Evolutionary conservation across 805 yeast species (phyloP).

Genomic region (Starmerella geochares): DNA sequence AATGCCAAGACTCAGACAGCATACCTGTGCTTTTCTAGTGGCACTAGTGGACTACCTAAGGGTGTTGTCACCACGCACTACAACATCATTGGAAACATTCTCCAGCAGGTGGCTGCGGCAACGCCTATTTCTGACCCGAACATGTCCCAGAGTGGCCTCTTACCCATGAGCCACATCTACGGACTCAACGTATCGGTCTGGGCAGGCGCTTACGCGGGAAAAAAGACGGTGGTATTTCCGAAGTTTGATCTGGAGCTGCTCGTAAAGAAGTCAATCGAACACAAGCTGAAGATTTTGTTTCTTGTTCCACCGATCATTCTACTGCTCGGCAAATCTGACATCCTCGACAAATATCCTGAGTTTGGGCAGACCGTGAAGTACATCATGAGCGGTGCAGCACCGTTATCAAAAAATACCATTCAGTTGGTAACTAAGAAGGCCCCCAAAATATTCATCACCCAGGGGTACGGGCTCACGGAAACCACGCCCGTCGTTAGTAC

Average conservation of each 20-base stretch:
- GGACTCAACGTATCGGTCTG: slow-evolving; percentile 30
- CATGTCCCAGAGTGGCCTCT: slow-evolving; percentile 29
- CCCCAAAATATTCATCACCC: slow-evolving; percentile 18
- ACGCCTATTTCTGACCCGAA: slow-evolving; percentile 26
- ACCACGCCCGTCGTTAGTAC: slow-evolving; percentile 46
- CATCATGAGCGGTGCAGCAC: slow-evolving; percentile 37
- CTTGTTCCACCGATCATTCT: slow-evolving; percentile 38
- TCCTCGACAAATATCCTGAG: slow-evolving; percentile 36
- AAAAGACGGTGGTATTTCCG: slow-evolving; percentile 26
- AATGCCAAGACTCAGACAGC: slow-evolving; percentile 22
- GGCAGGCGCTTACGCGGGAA: slow-evolving; percentile 23
- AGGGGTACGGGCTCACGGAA: slow-evolving; percentile 47
- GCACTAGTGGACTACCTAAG: slow-evolving; percentile 57
- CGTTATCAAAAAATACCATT: slow-evolving; percentile 30
- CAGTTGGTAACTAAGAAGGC: slow-evolving; percentile 12
- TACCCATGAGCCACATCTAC: slow-evolving; percentile 32
- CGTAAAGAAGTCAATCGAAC: slow-evolving; percentile 26
- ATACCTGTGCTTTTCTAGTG: slow-evolving; percentile 30
- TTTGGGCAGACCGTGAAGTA: slow-evolving; percentile 36
- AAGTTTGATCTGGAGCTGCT: slow-evolving; percentile 31
- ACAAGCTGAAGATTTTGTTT: slow-evolving; percentile 34
- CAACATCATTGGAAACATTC: slow-evolving; percentile 38
- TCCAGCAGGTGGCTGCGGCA: slow-evolving; percentile 14
- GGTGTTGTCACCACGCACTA: slow-evolving; percentile 59
- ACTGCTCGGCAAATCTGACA: slow-evolving; percentile 39